These are phyloP conservation scores for Singerocomus inundabilis DNA, from an alignment of 1,284 basidiomycete species.

Conservation along the genomic window DNA sequence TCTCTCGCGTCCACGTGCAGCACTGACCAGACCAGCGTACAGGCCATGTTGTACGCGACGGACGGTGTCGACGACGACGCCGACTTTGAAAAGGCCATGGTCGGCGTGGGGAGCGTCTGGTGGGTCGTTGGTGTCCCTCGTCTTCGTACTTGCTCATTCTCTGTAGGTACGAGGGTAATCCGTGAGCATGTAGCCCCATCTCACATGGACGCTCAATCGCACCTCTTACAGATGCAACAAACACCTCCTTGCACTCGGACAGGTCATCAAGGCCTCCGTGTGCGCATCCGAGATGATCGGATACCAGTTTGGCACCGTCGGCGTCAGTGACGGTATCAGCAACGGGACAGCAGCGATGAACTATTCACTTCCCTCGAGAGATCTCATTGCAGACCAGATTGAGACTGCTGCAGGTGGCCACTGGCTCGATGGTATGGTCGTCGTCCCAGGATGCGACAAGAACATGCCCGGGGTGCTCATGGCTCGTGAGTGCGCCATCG, in stretches of 20 bases:
- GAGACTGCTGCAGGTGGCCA: conserved; percentile 97
- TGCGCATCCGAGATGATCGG: conserved; percentile 76
- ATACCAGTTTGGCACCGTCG: conserved; percentile 97
- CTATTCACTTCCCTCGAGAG: conserved; percentile 93
- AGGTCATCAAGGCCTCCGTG: conserved; percentile 83
- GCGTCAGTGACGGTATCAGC: conserved; percentile 96
- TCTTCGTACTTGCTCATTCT: no score
- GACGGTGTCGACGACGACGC: conserved; percentile 77
- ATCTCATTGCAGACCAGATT: conserved; percentile 95
- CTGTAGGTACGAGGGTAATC: conserved; percentile 85
- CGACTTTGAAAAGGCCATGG: conserved; percentile 93
- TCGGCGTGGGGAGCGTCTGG: conserved; percentile 94
- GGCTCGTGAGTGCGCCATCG: conserved; percentile 64
- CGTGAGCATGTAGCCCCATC: no score
- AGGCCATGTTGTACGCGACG: conserved; percentile 97
- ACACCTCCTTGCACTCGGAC: conserved; percentile 87
- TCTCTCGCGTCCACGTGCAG: background rate
- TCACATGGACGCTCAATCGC: conserved; percentile 6
- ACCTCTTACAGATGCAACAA: conserved; percentile 73
- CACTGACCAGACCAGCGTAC: conserved; percentile 1
- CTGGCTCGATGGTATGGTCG: conserved; percentile 98
- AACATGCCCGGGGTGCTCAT: conserved; percentile 98
- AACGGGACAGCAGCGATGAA: conserved; percentile 95
- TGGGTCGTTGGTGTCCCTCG: conserved; percentile 40
- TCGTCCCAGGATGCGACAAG: conserved; percentile 95